These are phyloP conservation scores for Naganishia antarctica DNA, from an alignment of 768 basidiomycete genomes.

Conservation along the genomic window DNA sequence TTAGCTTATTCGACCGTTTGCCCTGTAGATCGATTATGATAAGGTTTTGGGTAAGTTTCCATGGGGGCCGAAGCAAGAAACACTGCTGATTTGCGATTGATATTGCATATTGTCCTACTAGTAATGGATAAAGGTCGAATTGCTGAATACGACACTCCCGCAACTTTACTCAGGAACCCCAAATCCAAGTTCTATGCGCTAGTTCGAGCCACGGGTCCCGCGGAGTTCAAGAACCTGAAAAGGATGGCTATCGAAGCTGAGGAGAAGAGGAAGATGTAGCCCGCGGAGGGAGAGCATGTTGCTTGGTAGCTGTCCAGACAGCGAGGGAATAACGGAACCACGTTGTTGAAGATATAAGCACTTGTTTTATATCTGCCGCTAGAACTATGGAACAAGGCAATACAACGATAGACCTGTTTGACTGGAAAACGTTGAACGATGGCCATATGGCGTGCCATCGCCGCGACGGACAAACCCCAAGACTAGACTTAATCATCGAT, in stretches of 20 bases:
- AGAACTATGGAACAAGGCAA: too few relatives aligned
- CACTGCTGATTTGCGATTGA: slow-evolving; percentile 10
- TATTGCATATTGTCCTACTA: neutral
- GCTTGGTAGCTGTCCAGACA: too few relatives aligned
- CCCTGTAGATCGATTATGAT: slow-evolving; percentile 68
- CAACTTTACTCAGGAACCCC: slow-evolving; percentile 40
- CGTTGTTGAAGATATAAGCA: too few relatives aligned
- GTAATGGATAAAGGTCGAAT: slow-evolving; percentile 68
- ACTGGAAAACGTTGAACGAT: too few relatives aligned
- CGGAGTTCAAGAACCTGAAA: slow-evolving; percentile 45
- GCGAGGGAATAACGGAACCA: too few relatives aligned
- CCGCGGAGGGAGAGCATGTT: too few relatives aligned
- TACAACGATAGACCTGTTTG: too few relatives aligned
- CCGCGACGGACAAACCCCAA: too few relatives aligned
- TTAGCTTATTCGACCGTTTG: slow-evolving; percentile 56
- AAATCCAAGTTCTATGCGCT: slow-evolving; percentile 46
- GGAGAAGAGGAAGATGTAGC: slow-evolving; percentile 2
- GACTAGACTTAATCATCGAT: slow-evolving; percentile 3
- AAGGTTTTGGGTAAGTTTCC: slow-evolving; percentile 46
- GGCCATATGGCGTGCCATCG: neutral
- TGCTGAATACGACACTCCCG: slow-evolving; percentile 60
- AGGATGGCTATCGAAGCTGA: slow-evolving; percentile 42
- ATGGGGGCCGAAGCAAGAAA: neutral
- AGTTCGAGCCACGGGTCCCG: slow-evolving; percentile 44
- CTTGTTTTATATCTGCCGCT: too few relatives aligned